Evolutionary conservation across 1,139 yeast genomes (phyloP).

Genomic region (Debaryomyces psychrophilus): DNA sequence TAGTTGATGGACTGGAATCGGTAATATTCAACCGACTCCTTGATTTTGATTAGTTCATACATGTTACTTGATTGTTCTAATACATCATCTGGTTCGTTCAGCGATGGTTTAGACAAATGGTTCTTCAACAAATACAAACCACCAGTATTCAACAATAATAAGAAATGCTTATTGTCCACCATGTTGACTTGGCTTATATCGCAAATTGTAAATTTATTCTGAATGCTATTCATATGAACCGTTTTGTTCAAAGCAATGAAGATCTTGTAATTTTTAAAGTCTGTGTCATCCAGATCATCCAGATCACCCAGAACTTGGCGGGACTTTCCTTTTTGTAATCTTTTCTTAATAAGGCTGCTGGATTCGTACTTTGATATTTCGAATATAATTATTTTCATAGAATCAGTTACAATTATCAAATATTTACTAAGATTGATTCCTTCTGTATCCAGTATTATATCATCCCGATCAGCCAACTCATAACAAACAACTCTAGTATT

Average conservation of each 20-base stretch:
- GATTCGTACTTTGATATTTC: conserved; percentile 23
- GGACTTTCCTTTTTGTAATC: background rate
- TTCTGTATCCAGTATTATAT: background rate
- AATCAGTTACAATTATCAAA: conserved; percentile 35
- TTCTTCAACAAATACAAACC: conserved; percentile 43
- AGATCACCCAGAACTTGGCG: conserved; percentile 1
- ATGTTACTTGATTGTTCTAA: conserved; percentile 29
- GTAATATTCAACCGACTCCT: conserved; percentile 36
- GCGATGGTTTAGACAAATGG: conserved; percentile 18
- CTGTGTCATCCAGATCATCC: conserved; percentile 5
- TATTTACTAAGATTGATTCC: conserved; percentile 16
- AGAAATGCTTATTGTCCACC: conserved; percentile 36
- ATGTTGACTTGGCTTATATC: conserved; percentile 31
- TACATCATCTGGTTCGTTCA: conserved; percentile 15
- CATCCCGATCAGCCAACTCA: conserved; percentile 22
- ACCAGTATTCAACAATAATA: conserved; percentile 41
- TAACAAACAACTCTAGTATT: conserved; percentile 30
- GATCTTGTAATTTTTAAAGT: conserved; percentile 28
- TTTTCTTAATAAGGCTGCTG: conserved; percentile 2
- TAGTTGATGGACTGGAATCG: conserved; percentile 29
- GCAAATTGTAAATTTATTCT: conserved; percentile 27
- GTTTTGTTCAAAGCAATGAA: conserved; percentile 39
- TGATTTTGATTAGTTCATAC: conserved; percentile 42
- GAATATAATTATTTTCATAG: conserved; percentile 35
- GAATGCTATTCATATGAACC: conserved; percentile 39